Evolutionary conservation across 164 flowering plant species (phyloP).

Genomic region (Tetrastigma voinierianum): DNA sequence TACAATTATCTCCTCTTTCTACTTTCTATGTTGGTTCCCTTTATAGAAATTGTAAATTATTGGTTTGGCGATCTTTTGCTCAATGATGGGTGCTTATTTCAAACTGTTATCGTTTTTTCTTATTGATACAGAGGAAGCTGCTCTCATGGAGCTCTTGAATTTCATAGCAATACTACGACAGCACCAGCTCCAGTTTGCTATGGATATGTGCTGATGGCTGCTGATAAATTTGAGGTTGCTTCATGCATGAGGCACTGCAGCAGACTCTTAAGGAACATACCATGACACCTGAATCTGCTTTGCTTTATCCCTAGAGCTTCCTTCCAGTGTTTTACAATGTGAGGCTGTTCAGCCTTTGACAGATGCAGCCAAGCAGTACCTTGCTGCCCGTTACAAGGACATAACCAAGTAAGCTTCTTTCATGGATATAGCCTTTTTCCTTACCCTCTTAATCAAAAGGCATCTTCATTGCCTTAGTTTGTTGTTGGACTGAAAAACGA

Average conservation of each 20-base stretch:
- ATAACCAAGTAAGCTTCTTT: constrained; percentile 83
- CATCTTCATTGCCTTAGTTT: no score
- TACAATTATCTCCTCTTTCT: neutral
- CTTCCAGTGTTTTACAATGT: constrained; percentile 82
- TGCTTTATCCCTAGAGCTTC: constrained; percentile 93
- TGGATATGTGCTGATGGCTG: no score
- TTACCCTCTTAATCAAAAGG: no score
- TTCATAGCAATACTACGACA: no score
- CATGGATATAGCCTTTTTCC: no score
- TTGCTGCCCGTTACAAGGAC: constrained; percentile 78
- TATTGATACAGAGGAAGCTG: neutral
- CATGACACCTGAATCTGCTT: constrained; percentile 91
- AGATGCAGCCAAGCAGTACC: constrained; percentile 87
- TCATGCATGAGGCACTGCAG: constrained; percentile 96
- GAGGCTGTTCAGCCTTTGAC: constrained; percentile 86
- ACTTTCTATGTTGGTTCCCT: neutral
- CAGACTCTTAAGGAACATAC: constrained; percentile 58
- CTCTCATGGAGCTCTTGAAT: neutral
- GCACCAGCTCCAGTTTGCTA: no score
- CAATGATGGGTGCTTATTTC: no score
- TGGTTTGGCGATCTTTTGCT: neutral
- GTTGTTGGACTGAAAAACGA: no score
- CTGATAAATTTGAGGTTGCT: constrained; percentile 94
- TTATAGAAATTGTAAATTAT: neutral
- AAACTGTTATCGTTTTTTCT: no score